Percentiles rank a stretch among this genome's conserved stretches.
Conservation (phyloP, 352 stramenopile genomes). For the Pythium dissotocum region DNA sequence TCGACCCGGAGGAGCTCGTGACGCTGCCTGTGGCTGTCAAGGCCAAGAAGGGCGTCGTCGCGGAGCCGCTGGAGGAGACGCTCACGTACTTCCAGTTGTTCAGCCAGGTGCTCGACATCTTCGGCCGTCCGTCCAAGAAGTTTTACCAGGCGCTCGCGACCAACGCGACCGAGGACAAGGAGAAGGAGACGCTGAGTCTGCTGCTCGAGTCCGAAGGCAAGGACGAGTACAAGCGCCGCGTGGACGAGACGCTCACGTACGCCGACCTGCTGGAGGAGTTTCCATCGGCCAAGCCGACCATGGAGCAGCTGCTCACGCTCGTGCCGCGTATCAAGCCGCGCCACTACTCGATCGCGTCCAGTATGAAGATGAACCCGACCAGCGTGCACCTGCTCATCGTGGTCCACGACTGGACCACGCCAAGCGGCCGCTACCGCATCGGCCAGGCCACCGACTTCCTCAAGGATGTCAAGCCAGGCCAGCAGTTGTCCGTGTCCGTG, state of each 20-base stretch:
- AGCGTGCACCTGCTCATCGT: slow-evolving; percentile 87
- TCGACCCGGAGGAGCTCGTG: slow-evolving; percentile 69
- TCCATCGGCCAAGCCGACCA: slow-evolving; percentile 57
- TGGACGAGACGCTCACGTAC: slow-evolving; percentile 79
- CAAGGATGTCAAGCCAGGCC: slow-evolving; percentile 41
- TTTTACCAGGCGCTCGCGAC: slow-evolving; percentile 78
- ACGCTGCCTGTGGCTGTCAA: slow-evolving; percentile 62
- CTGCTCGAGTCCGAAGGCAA: slow-evolving; percentile 74
- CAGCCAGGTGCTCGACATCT: slow-evolving; percentile 82
- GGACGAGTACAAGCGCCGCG: slow-evolving; percentile 78
- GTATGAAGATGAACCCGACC: slow-evolving; percentile 82
- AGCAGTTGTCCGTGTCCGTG: slow-evolving; percentile 65
- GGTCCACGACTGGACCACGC: slow-evolving; percentile 86
- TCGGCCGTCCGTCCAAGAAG: slow-evolving; percentile 79
- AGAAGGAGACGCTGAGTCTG: slow-evolving; percentile 51
- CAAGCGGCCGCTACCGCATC: slow-evolving; percentile 62
- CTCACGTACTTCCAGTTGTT: slow-evolving; percentile 84
- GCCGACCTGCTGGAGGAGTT: slow-evolving; percentile 80
- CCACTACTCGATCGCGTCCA: slow-evolving; percentile 92
- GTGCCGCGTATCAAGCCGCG: slow-evolving; percentile 85
- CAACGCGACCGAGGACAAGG: slow-evolving; percentile 68
- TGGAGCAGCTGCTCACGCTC: slow-evolving; percentile 65
- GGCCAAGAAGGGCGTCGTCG: slow-evolving; percentile 47
- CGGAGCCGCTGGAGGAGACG: slow-evolving; percentile 49
- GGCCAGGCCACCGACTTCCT: slow-evolving; percentile 71